Evolutionary conservation across 2,329 filamentous ascomycete genomes (phyloP).

Genomic region (Scedosporium minutisporum): DNA sequence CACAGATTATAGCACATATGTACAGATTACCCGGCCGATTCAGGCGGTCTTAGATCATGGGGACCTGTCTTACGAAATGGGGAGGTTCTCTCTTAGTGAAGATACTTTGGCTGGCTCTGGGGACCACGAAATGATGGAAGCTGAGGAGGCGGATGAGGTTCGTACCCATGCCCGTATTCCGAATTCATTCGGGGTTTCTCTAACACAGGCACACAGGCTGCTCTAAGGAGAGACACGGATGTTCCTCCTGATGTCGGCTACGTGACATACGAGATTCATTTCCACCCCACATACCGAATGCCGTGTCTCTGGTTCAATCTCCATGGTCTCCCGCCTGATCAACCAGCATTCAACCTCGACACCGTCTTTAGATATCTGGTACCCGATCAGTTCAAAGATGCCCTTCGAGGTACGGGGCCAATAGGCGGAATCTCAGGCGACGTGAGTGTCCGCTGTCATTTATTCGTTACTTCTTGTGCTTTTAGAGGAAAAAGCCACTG

Average conservation of each 20-base stretch:
- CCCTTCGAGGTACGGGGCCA: slow-evolving; percentile 50
- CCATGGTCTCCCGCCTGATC: slow-evolving; percentile 44
- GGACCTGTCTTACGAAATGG: slow-evolving; percentile 36
- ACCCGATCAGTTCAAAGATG: slow-evolving; percentile 52
- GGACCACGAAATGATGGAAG: slow-evolving; percentile 34
- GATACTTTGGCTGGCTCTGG: slow-evolving; percentile 9
- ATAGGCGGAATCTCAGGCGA: slow-evolving; percentile 69
- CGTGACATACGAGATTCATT: slow-evolving; percentile 64
- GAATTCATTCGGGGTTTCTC: not conserved
- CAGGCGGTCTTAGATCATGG: slow-evolving; percentile 31
- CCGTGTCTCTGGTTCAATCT: slow-evolving; percentile 70
- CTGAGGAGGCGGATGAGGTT: slow-evolving; percentile 44
- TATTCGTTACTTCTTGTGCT: not conserved
- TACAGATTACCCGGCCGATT: slow-evolving; percentile 47
- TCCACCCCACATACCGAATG: slow-evolving; percentile 65
- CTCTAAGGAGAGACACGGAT: slow-evolving; percentile 21
- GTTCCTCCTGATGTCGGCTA: slow-evolving; percentile 26
- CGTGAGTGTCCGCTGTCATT: slow-evolving; percentile 40
- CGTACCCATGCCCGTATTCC: not conserved
- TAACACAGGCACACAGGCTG: slow-evolving; percentile 24
- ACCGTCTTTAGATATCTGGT: slow-evolving; percentile 63
- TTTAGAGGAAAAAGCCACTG: slow-evolving; percentile 5
- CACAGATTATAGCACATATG: slow-evolving; percentile 38
- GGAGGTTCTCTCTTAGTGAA: slow-evolving; percentile 32
- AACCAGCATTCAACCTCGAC: slow-evolving; percentile 53